Conservation (phyloP, 441 rosid species). For the Gossypium schwendimanii region DNA sequence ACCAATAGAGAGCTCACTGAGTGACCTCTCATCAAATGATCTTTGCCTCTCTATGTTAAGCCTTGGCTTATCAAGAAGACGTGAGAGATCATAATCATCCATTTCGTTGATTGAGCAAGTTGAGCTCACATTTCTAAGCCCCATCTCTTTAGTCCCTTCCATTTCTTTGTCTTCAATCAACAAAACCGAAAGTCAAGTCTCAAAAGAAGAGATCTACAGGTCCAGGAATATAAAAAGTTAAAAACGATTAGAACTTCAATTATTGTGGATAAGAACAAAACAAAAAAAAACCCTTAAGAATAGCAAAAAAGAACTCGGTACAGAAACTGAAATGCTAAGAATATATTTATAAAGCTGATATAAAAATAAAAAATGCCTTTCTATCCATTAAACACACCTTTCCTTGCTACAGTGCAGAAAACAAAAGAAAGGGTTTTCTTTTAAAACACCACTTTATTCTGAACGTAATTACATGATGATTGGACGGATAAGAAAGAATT, state of each 20-base stretch:
- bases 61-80: constrained; percentile 62
- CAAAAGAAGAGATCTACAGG: constrained; percentile 15
- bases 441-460: background rate
- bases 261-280: background rate
- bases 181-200: background rate
- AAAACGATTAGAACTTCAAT: background rate
- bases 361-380: background rate
- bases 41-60: constrained; percentile 75
- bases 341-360: background rate
- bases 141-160: constrained; percentile 35
- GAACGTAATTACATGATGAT: background rate
- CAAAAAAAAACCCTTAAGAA: background rate
- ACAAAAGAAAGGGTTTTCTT: background rate
- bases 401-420: background rate
- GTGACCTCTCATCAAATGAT: constrained; percentile 78
- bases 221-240: background rate
- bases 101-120: constrained; percentile 59
- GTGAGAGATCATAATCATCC: constrained; percentile 64
- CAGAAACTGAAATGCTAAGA: constrained; percentile 3
- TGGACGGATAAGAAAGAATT: background rate
- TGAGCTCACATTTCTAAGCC: constrained; percentile 56
- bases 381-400: background rate
- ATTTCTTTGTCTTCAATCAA: constrained; percentile 23
- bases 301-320: constrained; percentile 13
- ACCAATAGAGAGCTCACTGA: constrained; percentile 62